phyloP scores from a whole-genome alignment of 1,284 basidiomycete species.

The Xerocomus amazonicus region DNA sequence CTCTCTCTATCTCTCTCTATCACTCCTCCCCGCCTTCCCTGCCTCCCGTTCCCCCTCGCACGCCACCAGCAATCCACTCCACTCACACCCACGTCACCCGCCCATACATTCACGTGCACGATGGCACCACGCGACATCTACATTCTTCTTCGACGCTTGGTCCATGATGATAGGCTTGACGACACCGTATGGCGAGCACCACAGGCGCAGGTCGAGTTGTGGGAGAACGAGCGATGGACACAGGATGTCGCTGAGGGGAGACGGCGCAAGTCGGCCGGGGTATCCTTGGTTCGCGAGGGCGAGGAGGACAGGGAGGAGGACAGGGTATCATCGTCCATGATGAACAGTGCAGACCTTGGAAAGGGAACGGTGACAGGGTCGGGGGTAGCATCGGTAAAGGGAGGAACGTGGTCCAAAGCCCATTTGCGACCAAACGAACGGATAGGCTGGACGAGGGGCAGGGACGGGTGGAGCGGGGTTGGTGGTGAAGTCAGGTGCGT shows the following conservation, averaged over 20 bases:
- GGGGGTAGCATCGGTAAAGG: not conserved
- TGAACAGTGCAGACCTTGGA: conserved; percentile 6
- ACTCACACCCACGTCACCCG: not conserved
- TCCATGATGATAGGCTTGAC: conserved; percentile 62
- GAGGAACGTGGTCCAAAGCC: conserved; percentile 55
- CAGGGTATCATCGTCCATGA: conserved; percentile 23
- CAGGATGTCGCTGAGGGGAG: conserved; percentile 9
- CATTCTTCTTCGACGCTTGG: conserved; percentile 38
- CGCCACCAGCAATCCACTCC: not conserved
- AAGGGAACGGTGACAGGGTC: not conserved
- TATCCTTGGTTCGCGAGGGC: conserved; percentile 3
- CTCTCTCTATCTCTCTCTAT: conserved; percentile 9
- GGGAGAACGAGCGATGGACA: conserved; percentile 70
- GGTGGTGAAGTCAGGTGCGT: conserved; percentile 62
- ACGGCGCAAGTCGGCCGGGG: conserved; percentile 11
- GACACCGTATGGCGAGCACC: conserved; percentile 62
- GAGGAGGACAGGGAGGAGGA: conserved; percentile 2
- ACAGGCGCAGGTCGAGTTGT: conserved; percentile 65
- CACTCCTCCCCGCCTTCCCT: not conserved
- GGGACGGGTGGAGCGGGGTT: conserved; percentile 69
- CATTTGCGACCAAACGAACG: conserved; percentile 55
- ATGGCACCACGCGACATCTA: conserved; percentile 20
- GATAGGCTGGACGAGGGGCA: conserved; percentile 62
- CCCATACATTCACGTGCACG: conserved; percentile 11
- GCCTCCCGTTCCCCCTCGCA: not conserved